phyloP scores from a whole-genome alignment of 2,329 filamentous ascomycete genomes.

The Mycosphaerelloides madeirae region DNA sequence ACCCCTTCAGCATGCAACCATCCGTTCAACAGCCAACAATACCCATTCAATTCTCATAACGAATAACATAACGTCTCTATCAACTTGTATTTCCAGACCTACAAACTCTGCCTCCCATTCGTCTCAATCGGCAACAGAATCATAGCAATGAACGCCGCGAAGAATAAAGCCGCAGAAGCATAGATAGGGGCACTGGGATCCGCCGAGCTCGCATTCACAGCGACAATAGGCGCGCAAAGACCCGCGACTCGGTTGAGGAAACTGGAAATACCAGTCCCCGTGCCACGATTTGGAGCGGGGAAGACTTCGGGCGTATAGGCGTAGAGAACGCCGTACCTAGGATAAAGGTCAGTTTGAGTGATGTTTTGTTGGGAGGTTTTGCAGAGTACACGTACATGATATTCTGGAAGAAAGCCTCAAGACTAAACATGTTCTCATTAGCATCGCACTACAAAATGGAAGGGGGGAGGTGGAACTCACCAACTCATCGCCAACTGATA shows the following conservation, averaged over 20 bases:
- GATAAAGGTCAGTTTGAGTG: no score
- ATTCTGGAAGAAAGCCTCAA: conserved; percentile 68
- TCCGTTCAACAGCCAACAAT: no score
- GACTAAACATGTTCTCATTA: conserved; percentile 45
- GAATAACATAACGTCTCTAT: no score
- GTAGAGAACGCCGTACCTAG: conserved; percentile 66
- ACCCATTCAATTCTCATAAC: no score
- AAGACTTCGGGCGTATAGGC: conserved; percentile 75
- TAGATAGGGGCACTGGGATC: conserved; percentile 42
- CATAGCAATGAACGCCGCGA: conserved; percentile 42
- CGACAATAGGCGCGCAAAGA: conserved; percentile 64
- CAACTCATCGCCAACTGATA: conserved; percentile 48
- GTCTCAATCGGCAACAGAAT: conserved; percentile 42
- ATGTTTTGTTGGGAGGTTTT: no score
- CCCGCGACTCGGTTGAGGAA: conserved; percentile 66
- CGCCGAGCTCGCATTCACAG: conserved; percentile 40
- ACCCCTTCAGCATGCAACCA: no score
- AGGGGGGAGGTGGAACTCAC: neutral
- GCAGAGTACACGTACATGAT: conserved; percentile 60
- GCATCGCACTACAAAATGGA: no score
- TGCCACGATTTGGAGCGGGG: conserved; percentile 65
- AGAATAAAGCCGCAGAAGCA: conserved; percentile 40
- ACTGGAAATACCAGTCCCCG: conserved; percentile 66
- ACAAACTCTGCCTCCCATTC: conserved; percentile 39
- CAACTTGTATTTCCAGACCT: no score